Conservation (phyloP, 2,329 filamentous ascomycete genomes). For the Rhinocladiella mackenziei region DNA sequence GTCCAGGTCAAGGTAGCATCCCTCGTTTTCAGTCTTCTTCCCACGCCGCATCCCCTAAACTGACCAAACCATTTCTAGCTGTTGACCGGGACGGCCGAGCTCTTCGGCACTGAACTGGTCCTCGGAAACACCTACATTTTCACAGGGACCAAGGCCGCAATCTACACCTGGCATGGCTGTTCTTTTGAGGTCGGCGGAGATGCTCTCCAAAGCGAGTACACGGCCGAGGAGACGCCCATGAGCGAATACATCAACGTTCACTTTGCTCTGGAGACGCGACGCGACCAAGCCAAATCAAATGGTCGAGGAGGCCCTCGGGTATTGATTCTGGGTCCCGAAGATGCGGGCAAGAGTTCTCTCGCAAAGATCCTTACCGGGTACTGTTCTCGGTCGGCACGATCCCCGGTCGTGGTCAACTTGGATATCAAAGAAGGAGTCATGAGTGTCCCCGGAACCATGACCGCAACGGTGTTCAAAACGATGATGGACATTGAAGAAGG, state of each 20-base stretch:
- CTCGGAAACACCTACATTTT: slow-evolving; percentile 76
- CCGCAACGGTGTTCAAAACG: slow-evolving; percentile 79
- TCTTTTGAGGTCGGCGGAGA: slow-evolving; percentile 70
- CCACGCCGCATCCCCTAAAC: not conserved
- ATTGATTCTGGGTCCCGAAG: slow-evolving; percentile 72
- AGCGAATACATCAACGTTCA: slow-evolving; percentile 80
- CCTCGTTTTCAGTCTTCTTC: not conserved
- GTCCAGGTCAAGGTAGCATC: slow-evolving; percentile 51
- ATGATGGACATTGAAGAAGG: slow-evolving; percentile 84
- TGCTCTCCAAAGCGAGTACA: slow-evolving; percentile 61
- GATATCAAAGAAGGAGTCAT: slow-evolving; percentile 78
- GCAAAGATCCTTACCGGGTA: slow-evolving; percentile 74
- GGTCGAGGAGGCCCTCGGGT: slow-evolving; percentile 68
- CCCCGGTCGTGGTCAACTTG: slow-evolving; percentile 78
- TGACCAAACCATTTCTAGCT: slow-evolving; percentile 47
- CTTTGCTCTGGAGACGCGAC: slow-evolving; percentile 72
- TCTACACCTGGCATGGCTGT: slow-evolving; percentile 91
- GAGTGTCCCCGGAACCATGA: slow-evolving; percentile 74
- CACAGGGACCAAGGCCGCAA: slow-evolving; percentile 74
- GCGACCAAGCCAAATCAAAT: slow-evolving; percentile 55
- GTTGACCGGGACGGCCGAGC: slow-evolving; percentile 76
- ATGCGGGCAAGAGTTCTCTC: slow-evolving; percentile 78
- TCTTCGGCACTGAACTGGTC: slow-evolving; percentile 92
- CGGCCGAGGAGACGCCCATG: slow-evolving; percentile 75
- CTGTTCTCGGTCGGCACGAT: slow-evolving; percentile 67